Evolutionary conservation across 129 eudicot species (phyloP).

Genomic region (Solidago caesia): DNA sequence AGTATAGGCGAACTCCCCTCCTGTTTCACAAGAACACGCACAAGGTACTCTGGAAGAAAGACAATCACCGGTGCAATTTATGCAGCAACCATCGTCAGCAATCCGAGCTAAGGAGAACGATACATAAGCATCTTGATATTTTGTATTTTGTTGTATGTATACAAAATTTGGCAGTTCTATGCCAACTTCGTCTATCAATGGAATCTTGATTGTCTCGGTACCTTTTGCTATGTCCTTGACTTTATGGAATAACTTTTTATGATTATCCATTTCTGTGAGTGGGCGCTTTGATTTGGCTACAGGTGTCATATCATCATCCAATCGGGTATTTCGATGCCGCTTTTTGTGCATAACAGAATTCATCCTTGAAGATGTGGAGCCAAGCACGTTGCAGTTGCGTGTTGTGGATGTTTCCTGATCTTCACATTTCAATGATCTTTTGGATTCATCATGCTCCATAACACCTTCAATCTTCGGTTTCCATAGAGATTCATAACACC

Average conservation of each 20-base stretch:
- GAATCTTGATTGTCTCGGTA: slow-evolving; percentile 49
- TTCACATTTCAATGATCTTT: slow-evolving; percentile 25
- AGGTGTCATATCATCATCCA: slow-evolving; percentile 20
- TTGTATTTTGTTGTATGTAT: slow-evolving; percentile 45
- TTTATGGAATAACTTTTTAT: slow-evolving; percentile 25
- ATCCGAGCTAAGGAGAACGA: slow-evolving; percentile 68
- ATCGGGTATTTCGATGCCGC: slow-evolving; percentile 24
- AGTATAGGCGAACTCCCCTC: slow-evolving; percentile 85
- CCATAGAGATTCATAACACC: slow-evolving; percentile 6
- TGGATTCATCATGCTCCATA: slow-evolving; percentile 17
- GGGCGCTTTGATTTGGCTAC: slow-evolving; percentile 26
- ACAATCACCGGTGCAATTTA: slow-evolving; percentile 58
- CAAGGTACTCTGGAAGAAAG: slow-evolving; percentile 66
- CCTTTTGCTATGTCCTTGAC: slow-evolving; percentile 63
- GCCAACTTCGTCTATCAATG: slow-evolving; percentile 49
- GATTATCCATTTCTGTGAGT: neutral
- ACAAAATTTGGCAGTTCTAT: slow-evolving; percentile 50
- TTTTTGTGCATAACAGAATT: slow-evolving; percentile 23
- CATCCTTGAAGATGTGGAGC: slow-evolving; percentile 13
- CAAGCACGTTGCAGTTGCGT: slow-evolving; percentile 24
- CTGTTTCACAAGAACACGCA: slow-evolving; percentile 75
- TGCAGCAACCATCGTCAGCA: slow-evolving; percentile 71
- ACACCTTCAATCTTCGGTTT: slow-evolving; percentile 30
- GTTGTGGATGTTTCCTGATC: slow-evolving; percentile 39
- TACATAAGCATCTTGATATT: slow-evolving; percentile 60